These are phyloP conservation scores for Dactylonectria macrodidyma DNA, from an alignment of 2,329 filamentous ascomycete genomes.

Conservation along the genomic window DNA sequence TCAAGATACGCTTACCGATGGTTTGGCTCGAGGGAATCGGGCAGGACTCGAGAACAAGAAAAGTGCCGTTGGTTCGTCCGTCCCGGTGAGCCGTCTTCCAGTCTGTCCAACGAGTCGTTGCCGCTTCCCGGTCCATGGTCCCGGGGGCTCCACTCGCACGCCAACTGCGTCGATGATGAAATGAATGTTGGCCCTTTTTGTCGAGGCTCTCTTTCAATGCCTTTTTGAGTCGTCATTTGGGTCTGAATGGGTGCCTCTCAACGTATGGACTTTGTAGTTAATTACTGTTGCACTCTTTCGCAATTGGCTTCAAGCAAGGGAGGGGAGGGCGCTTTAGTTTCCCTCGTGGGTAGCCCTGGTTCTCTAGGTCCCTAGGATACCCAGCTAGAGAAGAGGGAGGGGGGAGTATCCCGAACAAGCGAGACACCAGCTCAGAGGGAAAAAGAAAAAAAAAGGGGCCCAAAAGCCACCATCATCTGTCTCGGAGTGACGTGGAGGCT, in stretches of 20 bases:
- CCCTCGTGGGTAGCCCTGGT: neutral
- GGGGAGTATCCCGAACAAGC: constrained; percentile 8
- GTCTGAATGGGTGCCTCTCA: too few relatives aligned
- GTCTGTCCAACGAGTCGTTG: neutral
- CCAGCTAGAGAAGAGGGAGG: neutral
- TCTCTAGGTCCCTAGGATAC: neutral
- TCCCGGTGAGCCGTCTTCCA: neutral
- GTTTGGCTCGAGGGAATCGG: constrained; percentile 24
- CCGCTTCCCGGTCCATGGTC: constrained; percentile 8
- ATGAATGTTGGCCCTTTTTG: too few relatives aligned
- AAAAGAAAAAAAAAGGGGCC: constrained; percentile 12
- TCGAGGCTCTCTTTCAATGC: neutral
- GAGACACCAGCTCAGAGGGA: neutral
- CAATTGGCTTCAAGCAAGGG: neutral
- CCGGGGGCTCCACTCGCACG: constrained; percentile 9
- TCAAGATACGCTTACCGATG: constrained; percentile 26
- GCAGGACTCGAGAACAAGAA: neutral
- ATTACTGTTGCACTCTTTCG: neutral
- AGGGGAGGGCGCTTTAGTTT: neutral
- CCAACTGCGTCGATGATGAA: too few relatives aligned
- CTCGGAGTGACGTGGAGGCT: constrained; percentile 36
- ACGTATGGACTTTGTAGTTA: too few relatives aligned
- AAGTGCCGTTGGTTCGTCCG: constrained; percentile 13
- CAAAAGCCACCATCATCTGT: constrained; percentile 26
- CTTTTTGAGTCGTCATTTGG: too few relatives aligned